A percentile compares a stretch with the other conserved stretches of the same genome.
Evolutionary conservation across 2,329 filamentous ascomycete species (phyloP).

Genomic region (Elsinoe australis): DNA sequence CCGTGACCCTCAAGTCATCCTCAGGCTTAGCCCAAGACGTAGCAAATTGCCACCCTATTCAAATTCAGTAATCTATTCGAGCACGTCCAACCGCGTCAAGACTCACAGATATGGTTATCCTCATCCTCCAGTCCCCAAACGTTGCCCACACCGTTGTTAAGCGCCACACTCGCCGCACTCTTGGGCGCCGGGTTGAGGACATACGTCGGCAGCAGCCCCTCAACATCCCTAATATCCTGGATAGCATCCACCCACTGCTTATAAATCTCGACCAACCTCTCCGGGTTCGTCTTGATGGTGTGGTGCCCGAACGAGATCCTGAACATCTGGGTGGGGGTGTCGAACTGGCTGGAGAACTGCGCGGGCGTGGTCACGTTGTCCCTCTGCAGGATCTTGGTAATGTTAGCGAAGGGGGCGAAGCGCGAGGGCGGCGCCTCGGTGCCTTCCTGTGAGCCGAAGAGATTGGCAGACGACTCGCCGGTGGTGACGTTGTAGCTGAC

Average conservation of each 20-base stretch:
- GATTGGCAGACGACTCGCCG: not conserved
- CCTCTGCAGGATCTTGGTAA: not conserved
- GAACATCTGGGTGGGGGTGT: not conserved
- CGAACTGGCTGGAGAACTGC: constrained; percentile 1
- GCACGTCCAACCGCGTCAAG: no score
- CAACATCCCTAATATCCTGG: not conserved
- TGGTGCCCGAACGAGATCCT: constrained; percentile 1
- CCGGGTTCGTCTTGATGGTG: not conserved
- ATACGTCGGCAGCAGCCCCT: not conserved
- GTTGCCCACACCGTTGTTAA: constrained; percentile 1
- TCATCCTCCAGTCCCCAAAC: constrained; percentile 2
- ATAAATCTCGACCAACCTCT: constrained; percentile 2
- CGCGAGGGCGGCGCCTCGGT: not conserved
- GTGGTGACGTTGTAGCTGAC: constrained; percentile 2
- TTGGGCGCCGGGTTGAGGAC: constrained; percentile 1
- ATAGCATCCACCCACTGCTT: not conserved
- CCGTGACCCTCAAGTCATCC: constrained; percentile 6
- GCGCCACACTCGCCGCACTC: not conserved
- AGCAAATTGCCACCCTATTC: constrained; percentile 5
- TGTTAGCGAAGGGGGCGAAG: not conserved
- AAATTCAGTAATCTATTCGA: not conserved
- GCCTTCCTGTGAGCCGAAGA: constrained; percentile 6
- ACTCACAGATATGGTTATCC: constrained; percentile 9
- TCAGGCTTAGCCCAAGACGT: not conserved
- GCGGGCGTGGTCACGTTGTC: not conserved